Conservation (phyloP, 306 rosid species). For the Rubus idaeus region DNA sequence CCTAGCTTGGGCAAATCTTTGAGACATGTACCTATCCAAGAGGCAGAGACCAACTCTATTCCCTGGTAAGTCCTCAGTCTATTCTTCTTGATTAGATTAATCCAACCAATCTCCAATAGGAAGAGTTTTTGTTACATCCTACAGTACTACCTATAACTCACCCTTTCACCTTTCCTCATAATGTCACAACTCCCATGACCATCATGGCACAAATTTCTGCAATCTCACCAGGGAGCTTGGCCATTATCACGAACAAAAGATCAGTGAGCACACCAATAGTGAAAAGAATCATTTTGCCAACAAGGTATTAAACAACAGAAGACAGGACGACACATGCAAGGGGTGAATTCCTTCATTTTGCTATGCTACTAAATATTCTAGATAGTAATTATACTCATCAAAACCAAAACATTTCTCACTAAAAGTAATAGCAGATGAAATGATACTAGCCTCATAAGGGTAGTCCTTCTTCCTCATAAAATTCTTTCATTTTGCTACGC, state of each 20-base stretch:
- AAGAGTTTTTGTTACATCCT: too few relatives aligned
- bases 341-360: not conserved
- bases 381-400: not conserved
- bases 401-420: constrained; percentile 7
- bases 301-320: not conserved
- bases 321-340: not conserved
- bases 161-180: not conserved
- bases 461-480: constrained; percentile 84
- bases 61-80: too few relatives aligned
- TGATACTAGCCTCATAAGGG: constrained; percentile 74
- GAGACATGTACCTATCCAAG: too few relatives aligned
- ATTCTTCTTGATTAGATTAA: too few relatives aligned
- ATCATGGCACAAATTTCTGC: not conserved
- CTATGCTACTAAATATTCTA: not conserved
- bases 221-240: not conserved
- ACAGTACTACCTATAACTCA: too few relatives aligned
- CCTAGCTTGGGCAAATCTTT: too few relatives aligned
- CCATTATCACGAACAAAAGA: not conserved
- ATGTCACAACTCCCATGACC: not conserved
- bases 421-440: not conserved
- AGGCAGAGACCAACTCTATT: too few relatives aligned
- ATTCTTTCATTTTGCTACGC: constrained; percentile 16
- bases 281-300: not conserved
- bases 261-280: not conserved
- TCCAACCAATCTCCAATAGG: too few relatives aligned